Evolutionary conservation across 1,139 yeast species (phyloP).

Genomic region (Pichia sp.): DNA sequence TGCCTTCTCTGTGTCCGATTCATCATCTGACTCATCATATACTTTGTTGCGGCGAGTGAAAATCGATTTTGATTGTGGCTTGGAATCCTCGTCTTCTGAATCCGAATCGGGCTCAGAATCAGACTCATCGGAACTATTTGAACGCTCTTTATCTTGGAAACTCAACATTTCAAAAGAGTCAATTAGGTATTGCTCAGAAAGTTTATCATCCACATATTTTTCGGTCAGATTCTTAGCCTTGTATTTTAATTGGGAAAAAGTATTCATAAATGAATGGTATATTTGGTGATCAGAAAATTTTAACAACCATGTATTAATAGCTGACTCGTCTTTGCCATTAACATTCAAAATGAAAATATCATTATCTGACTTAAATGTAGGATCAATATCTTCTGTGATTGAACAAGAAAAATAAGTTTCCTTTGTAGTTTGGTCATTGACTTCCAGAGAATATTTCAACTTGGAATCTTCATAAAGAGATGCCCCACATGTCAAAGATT

Average conservation of each 20-base stretch:
- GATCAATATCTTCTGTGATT: slow-evolving; percentile 47
- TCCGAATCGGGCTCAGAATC: slow-evolving; percentile 5
- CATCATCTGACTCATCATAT: slow-evolving; percentile 10
- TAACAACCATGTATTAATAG: slow-evolving; percentile 48
- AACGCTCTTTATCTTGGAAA: slow-evolving; percentile 20
- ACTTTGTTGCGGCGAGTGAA: not conserved
- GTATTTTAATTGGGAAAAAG: slow-evolving; percentile 50
- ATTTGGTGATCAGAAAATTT: slow-evolving; percentile 37
- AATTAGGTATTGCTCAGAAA: slow-evolving; percentile 42
- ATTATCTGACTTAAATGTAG: slow-evolving; percentile 54
- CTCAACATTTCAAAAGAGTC: slow-evolving; percentile 36
- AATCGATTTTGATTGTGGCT: not conserved
- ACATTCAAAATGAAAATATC: slow-evolving; percentile 62
- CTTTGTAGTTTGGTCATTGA: slow-evolving; percentile 22
- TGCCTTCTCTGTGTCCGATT: slow-evolving; percentile 21
- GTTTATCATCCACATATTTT: slow-evolving; percentile 32
- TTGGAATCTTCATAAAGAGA: slow-evolving; percentile 39
- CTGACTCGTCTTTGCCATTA: slow-evolving; percentile 31
- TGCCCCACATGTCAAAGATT: slow-evolving; percentile 29
- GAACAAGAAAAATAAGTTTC: slow-evolving; percentile 31
- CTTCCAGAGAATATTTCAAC: slow-evolving; percentile 47
- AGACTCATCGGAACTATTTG: slow-evolving; percentile 14
- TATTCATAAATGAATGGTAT: slow-evolving; percentile 43
- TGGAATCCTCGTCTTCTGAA: slow-evolving; percentile 8
- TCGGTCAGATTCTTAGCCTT: slow-evolving; percentile 32